Evolutionary conservation across 1,284 basidiomycete genomes (phyloP).

Genomic region (Chondrostereum purpureum): DNA sequence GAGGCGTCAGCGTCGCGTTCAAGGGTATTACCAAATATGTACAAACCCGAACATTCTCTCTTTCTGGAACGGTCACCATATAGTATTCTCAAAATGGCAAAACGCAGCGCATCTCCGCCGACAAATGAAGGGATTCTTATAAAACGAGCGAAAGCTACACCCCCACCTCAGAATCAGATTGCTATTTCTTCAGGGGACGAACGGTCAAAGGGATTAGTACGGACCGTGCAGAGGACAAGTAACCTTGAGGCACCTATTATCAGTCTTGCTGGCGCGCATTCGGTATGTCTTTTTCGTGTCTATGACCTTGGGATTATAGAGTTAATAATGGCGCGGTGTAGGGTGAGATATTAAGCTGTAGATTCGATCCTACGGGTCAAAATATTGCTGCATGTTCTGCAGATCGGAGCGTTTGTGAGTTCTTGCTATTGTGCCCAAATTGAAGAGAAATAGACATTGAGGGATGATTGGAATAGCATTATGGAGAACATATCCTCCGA

Average conservation of each 20-base stretch:
- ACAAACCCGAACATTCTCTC: too few relatives aligned
- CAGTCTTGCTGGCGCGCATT: slow-evolving; percentile 70
- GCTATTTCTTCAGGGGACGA: slow-evolving; percentile 71
- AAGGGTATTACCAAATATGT: too few relatives aligned
- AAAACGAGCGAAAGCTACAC: slow-evolving; percentile 56
- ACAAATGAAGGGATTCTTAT: slow-evolving; percentile 48
- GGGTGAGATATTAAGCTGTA: slow-evolving; percentile 74
- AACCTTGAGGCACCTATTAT: slow-evolving; percentile 76
- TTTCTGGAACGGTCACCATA: too few relatives aligned
- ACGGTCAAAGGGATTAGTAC: slow-evolving; percentile 65
- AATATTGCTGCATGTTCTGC: slow-evolving; percentile 80
- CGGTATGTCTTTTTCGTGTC: slow-evolving; percentile 32
- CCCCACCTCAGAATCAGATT: slow-evolving; percentile 61
- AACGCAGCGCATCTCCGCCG: slow-evolving; percentile 62
- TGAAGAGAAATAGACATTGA: too few relatives aligned
- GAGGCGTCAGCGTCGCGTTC: too few relatives aligned
- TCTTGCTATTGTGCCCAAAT: too few relatives aligned
- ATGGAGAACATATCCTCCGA: slow-evolving; percentile 77
- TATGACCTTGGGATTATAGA: not conserved
- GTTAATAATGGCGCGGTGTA: slow-evolving; percentile 21
- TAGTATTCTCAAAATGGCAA: slow-evolving; percentile 55
- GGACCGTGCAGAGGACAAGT: slow-evolving; percentile 75
- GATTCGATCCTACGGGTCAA: slow-evolving; percentile 77
- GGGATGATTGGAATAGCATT: slow-evolving; percentile 47
- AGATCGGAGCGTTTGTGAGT: slow-evolving; percentile 72